These are phyloP conservation scores for Aspergillus luchuensis DNA, from an alignment of 2,329 filamentous ascomycete species.

Conservation along the genomic window DNA sequence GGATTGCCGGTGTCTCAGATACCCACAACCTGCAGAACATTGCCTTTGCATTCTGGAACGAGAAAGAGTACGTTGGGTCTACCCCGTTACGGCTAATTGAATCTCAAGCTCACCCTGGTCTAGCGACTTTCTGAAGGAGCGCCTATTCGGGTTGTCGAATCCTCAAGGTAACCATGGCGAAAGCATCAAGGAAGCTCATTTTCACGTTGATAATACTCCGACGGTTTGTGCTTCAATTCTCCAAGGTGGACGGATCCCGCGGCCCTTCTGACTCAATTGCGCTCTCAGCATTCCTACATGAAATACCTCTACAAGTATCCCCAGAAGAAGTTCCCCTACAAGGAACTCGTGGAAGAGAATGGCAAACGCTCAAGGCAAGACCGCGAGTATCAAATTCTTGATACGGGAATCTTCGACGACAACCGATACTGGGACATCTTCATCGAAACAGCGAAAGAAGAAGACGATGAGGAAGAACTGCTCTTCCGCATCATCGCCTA, in stretches of 20 bases:
- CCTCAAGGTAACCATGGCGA: slow-evolving; percentile 97
- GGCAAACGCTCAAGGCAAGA: slow-evolving; percentile 73
- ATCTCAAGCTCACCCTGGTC: slow-evolving; percentile 7
- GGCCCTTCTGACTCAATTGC: slow-evolving; percentile 11
- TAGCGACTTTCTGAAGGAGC: slow-evolving; percentile 90
- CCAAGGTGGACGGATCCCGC: not conserved
- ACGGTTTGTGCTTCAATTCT: slow-evolving; percentile 48
- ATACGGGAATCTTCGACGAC: slow-evolving; percentile 85
- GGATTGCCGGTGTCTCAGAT: slow-evolving; percentile 93
- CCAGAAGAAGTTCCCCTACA: slow-evolving; percentile 86
- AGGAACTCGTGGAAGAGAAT: slow-evolving; percentile 83
- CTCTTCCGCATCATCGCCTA: slow-evolving; percentile 94
- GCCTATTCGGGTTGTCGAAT: slow-evolving; percentile 91
- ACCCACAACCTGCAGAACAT: slow-evolving; percentile 90
- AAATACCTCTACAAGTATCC: slow-evolving; percentile 98
- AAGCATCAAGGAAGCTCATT: slow-evolving; percentile 94
- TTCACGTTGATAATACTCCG: slow-evolving; percentile 93
- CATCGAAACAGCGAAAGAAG: slow-evolving; percentile 93
- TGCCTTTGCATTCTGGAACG: slow-evolving; percentile 97
- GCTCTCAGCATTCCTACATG: slow-evolving; percentile 87
- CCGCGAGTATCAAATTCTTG: slow-evolving; percentile 86
- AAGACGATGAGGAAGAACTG: slow-evolving; percentile 86
- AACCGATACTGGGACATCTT: slow-evolving; percentile 95
- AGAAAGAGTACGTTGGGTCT: slow-evolving; percentile 71
- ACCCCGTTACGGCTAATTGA: not conserved